Evolutionary conservation across 176 grass and related monocot species (phyloP), one percentile per base, ranked within the genome.

Genomic region (Aegilops umbellulata): DNA sequence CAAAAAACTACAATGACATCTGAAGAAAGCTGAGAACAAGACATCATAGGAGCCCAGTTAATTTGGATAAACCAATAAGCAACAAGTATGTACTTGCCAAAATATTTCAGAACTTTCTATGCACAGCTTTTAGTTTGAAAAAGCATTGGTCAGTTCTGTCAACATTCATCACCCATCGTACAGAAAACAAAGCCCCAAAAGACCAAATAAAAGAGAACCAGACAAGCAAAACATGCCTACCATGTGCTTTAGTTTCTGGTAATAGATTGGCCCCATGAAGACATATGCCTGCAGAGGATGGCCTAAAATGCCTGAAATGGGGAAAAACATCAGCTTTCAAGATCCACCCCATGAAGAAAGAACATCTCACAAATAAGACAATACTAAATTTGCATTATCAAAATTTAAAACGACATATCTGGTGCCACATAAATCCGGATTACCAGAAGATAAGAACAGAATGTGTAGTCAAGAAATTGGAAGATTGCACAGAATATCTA

Each of bases 171-270:
- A 22, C 51, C 51, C 2, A 8, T 55, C 17, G 47, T 76, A 65
- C 16, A 83, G 24, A 58, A 72, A 77, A 73, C 9, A 62, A 70
- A 34, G n/a, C 22, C 53, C 36, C 23, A 17, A 12, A 65, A 82
- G 64, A 6, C 16, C 22, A 74, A 70, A 22, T 1, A 75, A 60
- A 83, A 87, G 46, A 22, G 4, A 89, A 76, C 6, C 16, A 67
- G 42, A 81, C n/a, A 65, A 80, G 63, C 10, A 19, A 79, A 73
- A 25, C 17, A 75, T 81, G 76, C 75, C 27, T 92, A 98, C 96
- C 96, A 98, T 98, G 65, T 98, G 96, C 84, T 98, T 98, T 60
- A 98, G 83, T 82, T 98, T 98, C 78, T 95, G 96, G 80, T 95
- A 95, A 82, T 95, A 98, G 79, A 98, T 98, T 82, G 93, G 96